Base-by-base conservation (phyloP, 148 eudicot genomes). In the Rheum nobile region DNA sequence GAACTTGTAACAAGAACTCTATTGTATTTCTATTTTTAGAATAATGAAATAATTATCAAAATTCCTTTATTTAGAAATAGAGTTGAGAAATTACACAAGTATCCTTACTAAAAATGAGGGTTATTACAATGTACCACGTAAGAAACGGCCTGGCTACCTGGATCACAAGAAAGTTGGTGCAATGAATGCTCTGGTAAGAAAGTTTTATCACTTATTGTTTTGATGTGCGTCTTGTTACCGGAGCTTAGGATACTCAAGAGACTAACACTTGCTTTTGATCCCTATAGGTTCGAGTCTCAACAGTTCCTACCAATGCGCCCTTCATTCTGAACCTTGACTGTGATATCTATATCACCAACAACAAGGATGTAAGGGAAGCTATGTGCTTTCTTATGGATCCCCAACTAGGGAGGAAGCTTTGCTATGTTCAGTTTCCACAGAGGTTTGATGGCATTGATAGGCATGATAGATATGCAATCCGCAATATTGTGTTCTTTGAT, bases 131-230 rank as follows among this genome's bases (percentile, higher is more conserved):
- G 98, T 94, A 71, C 91, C 98, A 41, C 98, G 98, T 84, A 97
- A 94, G 85, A 94, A 94, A 81, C 86, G 98, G 26, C 98, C 98
- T 1, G 98, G 98, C 76, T 88, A 91, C 79, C 77, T 89, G 21
- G 97, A 94, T 85, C 96, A 94, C 80, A 94, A 94, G 85, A 94
- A 94, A 84, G 98, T 97, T 26, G 98, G 98, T 76, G 98, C 98
- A 13, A 89, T 89, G 98, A 94, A 94, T 76, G 93, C 98, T 68
- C 57, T 94, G 84, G 89, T 94, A 47, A 57, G 67, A 57, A 1
- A 24, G 32, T 41, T 26, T 57, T 24, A 21, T 54, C 29, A 54
- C 29, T n/a, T n/a, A 22, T 54, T 54, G 11, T 24, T 54, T n/a
- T 21, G 14, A 22, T 54, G 26, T 8, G 21, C 13, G 9, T 28